A percentile compares a stretch with the other conserved stretches of the same genome.
phyloP scores from a whole-genome alignment of 441 rosid species.

The Populus hybrid region DNA sequence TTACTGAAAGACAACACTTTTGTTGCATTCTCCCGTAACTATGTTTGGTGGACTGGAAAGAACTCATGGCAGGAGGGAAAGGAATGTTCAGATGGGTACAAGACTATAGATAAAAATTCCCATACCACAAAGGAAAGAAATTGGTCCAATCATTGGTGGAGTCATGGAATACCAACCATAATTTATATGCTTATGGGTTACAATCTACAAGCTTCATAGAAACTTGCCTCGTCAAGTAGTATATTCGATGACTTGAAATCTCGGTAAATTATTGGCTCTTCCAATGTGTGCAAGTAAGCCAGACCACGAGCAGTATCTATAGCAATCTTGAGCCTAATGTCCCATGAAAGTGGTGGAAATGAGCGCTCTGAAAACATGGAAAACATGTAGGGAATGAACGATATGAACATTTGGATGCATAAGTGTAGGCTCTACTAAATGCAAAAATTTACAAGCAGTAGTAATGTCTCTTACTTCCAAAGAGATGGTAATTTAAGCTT shows the following conservation, averaged over 20 bases:
- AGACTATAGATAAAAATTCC: no score
- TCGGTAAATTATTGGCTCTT: slow-evolving; percentile 62
- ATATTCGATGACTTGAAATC: slow-evolving; percentile 76
- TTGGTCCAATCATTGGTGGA: background rate
- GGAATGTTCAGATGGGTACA: background rate
- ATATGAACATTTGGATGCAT: background rate
- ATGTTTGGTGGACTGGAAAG: background rate
- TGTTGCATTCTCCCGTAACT: background rate
- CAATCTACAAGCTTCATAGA: background rate
- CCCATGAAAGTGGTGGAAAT: slow-evolving; percentile 59
- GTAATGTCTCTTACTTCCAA: background rate
- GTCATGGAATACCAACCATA: background rate
- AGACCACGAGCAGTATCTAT: slow-evolving; percentile 62
- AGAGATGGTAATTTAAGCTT: background rate
- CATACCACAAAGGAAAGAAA: background rate
- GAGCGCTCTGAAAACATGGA: slow-evolving; percentile 41
- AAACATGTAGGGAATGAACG: background rate
- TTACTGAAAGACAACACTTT: background rate
- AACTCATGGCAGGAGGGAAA: background rate
- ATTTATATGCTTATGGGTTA: background rate
- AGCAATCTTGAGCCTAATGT: background rate
- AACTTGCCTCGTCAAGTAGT: slow-evolving; percentile 61
- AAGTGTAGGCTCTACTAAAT: slow-evolving; percentile 41
- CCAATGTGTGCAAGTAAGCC: slow-evolving; percentile 51
- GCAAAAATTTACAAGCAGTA: background rate